Evolutionary conservation across 1,284 basidiomycete species (phyloP).

Genomic region (Cerioporus squamosus): DNA sequence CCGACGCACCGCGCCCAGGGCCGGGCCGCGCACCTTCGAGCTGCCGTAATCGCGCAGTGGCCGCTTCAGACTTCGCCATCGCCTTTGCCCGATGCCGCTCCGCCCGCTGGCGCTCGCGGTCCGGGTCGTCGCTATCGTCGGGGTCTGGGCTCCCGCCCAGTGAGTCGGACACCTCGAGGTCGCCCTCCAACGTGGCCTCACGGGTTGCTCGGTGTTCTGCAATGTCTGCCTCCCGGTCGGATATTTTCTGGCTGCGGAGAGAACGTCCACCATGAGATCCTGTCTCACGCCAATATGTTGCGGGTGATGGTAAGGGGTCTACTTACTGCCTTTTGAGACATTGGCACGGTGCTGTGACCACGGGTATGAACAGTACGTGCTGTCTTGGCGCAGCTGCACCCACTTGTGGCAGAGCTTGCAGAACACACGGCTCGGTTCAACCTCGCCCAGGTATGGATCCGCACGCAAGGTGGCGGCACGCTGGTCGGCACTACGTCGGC

Average conservation of each 20-base stretch:
- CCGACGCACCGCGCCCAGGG: slow-evolving; percentile 6
- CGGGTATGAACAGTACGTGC: slow-evolving; percentile 75
- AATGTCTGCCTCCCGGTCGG: slow-evolving; percentile 36
- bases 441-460: slow-evolving; percentile 63
- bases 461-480: slow-evolving; percentile 67
- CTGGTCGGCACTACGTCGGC: slow-evolving; percentile 74
- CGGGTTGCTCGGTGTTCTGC: slow-evolving; percentile 38
- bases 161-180: slow-evolving; percentile 21
- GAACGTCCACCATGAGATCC: background rate
- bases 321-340: slow-evolving; percentile 70
- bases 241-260: slow-evolving; percentile 45
- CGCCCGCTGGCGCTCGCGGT: slow-evolving; percentile 21
- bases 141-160: slow-evolving; percentile 29
- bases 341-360: slow-evolving; percentile 78
- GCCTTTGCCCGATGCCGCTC: slow-evolving; percentile 25
- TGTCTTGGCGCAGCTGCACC: slow-evolving; percentile 77
- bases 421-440: slow-evolving; percentile 77
- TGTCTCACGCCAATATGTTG: background rate
- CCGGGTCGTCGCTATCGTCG: slow-evolving; percentile 29
- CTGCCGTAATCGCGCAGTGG: slow-evolving; percentile 23
- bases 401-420: slow-evolving; percentile 76
- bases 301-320: background rate
- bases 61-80: slow-evolving; percentile 21
- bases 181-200: slow-evolving; percentile 25
- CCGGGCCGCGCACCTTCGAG: slow-evolving; percentile 25